These are phyloP conservation scores for Nakazawaea pomicola DNA, from an alignment of 805 yeast genomes.

Conservation along the genomic window DNA sequence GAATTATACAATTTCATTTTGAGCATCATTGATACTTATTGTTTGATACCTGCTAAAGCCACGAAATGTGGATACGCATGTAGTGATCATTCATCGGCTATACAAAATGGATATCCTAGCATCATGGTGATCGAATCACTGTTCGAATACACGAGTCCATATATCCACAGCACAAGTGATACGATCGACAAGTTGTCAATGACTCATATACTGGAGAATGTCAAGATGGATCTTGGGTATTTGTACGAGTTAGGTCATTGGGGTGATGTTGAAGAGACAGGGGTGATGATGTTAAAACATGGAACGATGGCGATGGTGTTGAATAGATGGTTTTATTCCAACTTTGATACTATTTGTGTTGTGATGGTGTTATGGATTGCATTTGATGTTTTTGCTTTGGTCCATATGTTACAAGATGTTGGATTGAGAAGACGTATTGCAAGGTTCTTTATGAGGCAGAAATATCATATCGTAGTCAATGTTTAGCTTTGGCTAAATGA, in stretches of 20 bases:
- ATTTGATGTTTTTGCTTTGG: background rate
- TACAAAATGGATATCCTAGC: constrained; percentile 78
- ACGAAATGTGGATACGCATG: constrained; percentile 90
- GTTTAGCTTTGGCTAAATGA: background rate
- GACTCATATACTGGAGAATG: constrained; percentile 76
- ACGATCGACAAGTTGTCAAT: constrained; percentile 77
- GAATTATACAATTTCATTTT: constrained; percentile 57
- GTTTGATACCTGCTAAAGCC: constrained; percentile 64
- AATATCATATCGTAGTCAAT: constrained; percentile 6
- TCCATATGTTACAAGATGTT: constrained; percentile 8
- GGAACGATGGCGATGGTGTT: background rate
- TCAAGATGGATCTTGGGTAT: constrained; percentile 69
- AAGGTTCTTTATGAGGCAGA: constrained; percentile 5
- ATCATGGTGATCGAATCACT: constrained; percentile 78
- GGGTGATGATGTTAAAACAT: background rate
- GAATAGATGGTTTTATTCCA: constrained; percentile 7
- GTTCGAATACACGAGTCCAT: constrained; percentile 57
- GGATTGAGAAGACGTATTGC: background rate
- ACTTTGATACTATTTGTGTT: constrained; percentile 10
- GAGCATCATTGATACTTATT: constrained; percentile 54
- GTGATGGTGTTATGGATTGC: constrained; percentile 5
- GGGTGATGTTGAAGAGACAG: constrained; percentile 12
- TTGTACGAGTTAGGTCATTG: constrained; percentile 61
- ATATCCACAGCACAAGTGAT: constrained; percentile 73
- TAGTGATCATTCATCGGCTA: constrained; percentile 87